Base-by-base conservation (phyloP, 129 eudicot species). In the Centaurea solstitialis region DNA sequence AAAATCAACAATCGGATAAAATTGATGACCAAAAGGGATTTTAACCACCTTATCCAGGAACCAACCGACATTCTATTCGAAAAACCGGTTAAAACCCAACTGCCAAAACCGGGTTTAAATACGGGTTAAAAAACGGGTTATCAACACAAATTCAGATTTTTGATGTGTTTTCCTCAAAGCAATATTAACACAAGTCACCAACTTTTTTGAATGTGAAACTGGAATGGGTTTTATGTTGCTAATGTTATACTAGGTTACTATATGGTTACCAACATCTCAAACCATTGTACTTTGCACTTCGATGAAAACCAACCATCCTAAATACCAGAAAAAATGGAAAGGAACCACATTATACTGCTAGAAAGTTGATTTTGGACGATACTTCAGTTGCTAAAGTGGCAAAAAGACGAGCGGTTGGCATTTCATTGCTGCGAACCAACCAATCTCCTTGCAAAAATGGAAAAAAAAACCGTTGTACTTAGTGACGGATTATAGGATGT, bases 141-240 rank as follows among this genome's bases (percentile, higher is more conserved):
- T n/a, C n/a, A n/a, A n/a, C n/a, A n/a, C n/a, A n/a, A n/a, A n/a
- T n/a, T n/a, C n/a, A n/a, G n/a, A n/a, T n/a, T n/a, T n/a, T n/a
- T n/a, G n/a, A n/a, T n/a, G n/a, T n/a, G n/a, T n/a, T n/a, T n/a
- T n/a, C n/a, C n/a, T n/a, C n/a, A n/a, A n/a, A n/a, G n/a, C n/a
- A n/a, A n/a, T n/a, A n/a, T n/a, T n/a, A n/a, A n/a, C n/a, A n/a
- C n/a, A n/a, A n/a, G n/a, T n/a, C n/a, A n/a, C n/a, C n/a, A n/a
- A n/a, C n/a, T n/a, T n/a, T n/a, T 71, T 21, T 4, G 35, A 45
- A 28, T 79, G 70, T 22, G 47, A 39, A 71, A 72, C 62, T 72
- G 59, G 23, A 38, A 39, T 17, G 53, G 50, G 4, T 76, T 57
- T n/a, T 68, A 33, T 33, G 43, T 24, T 57, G 77, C 17, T 67